Evolutionary conservation across 139 green algal species (phyloP), one percentile per base, ranked within the genome.

Genomic region (Bryopsis sp.): DNA sequence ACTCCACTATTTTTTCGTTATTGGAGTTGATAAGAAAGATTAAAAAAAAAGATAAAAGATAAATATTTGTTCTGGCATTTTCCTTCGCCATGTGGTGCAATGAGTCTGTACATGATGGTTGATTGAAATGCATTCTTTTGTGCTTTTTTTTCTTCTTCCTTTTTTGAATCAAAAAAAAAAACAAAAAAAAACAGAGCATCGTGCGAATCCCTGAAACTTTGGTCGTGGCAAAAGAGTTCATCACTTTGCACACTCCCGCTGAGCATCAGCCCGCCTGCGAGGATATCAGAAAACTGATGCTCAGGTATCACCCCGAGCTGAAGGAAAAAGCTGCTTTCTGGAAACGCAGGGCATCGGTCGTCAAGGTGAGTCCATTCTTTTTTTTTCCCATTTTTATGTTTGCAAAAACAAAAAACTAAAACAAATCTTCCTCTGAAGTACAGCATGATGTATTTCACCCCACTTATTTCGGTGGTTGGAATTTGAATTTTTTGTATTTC

Each of bases 211-310:
- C 79, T 22, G 90, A 96, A 54, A 96, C 89, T 2, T 80, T 96
- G 34, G 78, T 92, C 32, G 82, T 76, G 31, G 88, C 89, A n/a
- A 84, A 88, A 73, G 90, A 96, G 80, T 95, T 95, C 75, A 89
- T 95, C 57, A 24, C 1, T 26, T 54, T 80, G 48, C 66, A 58
- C 54, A 83, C 72, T 5, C 74, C 67, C 26, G 39, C 54, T 3
- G 59, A 81, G 34, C 81, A 89, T 58, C 73, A 65, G 6, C 37
- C 60, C 1, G 70, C 75, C 57, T 54, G 94, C 46, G 84, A 91
- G 33, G 82, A 86, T 58, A 79, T 94, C 69, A 74, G 83, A 6
- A 78, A 78, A 46, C 66, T 77, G 50, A 74, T 91, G 47, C 46
- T 84, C 47, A 73, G 76, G 28, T 68, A 73, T 24, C 79, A 88